phyloP scores from a whole-genome alignment of 1,139 yeast genomes.

The Suhomyces wounanorum region DNA sequence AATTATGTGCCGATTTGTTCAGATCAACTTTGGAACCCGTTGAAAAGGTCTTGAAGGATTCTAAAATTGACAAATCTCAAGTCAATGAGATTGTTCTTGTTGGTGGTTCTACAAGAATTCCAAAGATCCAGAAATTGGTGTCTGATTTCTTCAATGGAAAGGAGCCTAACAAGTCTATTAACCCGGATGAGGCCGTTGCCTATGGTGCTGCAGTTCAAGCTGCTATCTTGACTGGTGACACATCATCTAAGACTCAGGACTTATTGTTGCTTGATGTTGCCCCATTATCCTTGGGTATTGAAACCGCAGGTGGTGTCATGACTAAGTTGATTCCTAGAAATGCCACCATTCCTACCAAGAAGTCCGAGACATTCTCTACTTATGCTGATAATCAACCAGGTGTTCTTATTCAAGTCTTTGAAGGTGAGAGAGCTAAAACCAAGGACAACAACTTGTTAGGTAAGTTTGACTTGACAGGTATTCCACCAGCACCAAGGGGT shows the following conservation, averaged over 20 bases:
- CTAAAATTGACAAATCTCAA: constrained; percentile 74
- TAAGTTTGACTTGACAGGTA: constrained; percentile 49
- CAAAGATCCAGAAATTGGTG: constrained; percentile 85
- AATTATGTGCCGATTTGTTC: constrained; percentile 80
- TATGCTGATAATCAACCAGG: constrained; percentile 52
- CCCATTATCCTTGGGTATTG: constrained; percentile 51
- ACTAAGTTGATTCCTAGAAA: constrained; percentile 50
- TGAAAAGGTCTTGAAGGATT: constrained; percentile 81
- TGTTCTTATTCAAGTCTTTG: constrained; percentile 48
- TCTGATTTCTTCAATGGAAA: constrained; percentile 89
- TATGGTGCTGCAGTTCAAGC: constrained; percentile 63
- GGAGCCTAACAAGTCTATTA: constrained; percentile 84
- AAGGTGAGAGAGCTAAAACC: constrained; percentile 50
- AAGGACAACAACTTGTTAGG: constrained; percentile 48
- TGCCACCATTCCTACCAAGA: constrained; percentile 50
- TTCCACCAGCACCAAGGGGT: constrained; percentile 54
- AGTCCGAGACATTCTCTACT: constrained; percentile 50
- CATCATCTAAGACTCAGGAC: constrained; percentile 28
- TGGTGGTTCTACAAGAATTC: constrained; percentile 94
- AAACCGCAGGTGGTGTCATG: constrained; percentile 52
- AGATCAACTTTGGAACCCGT: constrained; percentile 85
- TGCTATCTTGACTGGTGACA: constrained; percentile 31
- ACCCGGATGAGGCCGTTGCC: constrained; percentile 73
- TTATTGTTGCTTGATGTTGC: constrained; percentile 45
- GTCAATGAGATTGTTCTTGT: constrained; percentile 86